These are phyloP conservation scores for Dipodascopsis tothii DNA, from an alignment of 805 yeast genomes.

Conservation along the genomic window DNA sequence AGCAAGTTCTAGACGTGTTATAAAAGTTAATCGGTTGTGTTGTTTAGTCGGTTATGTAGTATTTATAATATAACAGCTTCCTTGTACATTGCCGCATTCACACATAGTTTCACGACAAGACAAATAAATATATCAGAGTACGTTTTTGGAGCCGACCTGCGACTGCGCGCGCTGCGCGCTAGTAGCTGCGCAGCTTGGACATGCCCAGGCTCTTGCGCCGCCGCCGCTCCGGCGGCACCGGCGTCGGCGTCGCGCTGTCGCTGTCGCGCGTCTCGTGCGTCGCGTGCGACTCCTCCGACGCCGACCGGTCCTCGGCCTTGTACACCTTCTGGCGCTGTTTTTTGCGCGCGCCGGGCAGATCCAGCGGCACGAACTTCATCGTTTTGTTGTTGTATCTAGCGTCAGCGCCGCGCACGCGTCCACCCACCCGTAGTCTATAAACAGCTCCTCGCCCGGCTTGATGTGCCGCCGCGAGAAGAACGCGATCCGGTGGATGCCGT, in stretches of 20 bases:
- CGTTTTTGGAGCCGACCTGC: too few species aligned
- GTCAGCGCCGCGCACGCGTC: not conserved
- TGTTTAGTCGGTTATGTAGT: slow-evolving; percentile 12
- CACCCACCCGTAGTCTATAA: slow-evolving; percentile 18
- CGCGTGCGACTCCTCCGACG: not conserved
- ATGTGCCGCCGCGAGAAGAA: slow-evolving; percentile 15
- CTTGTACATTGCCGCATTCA: not conserved
- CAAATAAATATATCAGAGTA: too few species aligned
- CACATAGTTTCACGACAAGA: not conserved
- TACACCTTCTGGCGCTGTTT: not conserved
- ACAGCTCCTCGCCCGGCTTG: slow-evolving; percentile 21
- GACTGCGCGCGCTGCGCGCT: too few species aligned
- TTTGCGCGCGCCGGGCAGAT: slow-evolving; percentile 1
- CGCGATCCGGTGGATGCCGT: slow-evolving; percentile 20
- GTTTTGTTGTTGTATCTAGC: slow-evolving; percentile 17
- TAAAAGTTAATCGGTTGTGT: slow-evolving; percentile 13
- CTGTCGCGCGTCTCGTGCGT: too few species aligned
- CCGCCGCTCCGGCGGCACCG: too few species aligned
- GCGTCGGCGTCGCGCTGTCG: too few species aligned
- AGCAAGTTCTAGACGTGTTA: slow-evolving; percentile 65
- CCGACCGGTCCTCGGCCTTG: not conserved
- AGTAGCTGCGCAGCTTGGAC: too few species aligned
- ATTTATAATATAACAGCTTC: slow-evolving; percentile 9
- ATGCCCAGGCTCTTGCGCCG: too few species aligned
- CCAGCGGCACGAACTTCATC: slow-evolving; percentile 20